Conservation (phyloP, 108 stramenopile genomes). For the Conticribra guillardii region DNA sequence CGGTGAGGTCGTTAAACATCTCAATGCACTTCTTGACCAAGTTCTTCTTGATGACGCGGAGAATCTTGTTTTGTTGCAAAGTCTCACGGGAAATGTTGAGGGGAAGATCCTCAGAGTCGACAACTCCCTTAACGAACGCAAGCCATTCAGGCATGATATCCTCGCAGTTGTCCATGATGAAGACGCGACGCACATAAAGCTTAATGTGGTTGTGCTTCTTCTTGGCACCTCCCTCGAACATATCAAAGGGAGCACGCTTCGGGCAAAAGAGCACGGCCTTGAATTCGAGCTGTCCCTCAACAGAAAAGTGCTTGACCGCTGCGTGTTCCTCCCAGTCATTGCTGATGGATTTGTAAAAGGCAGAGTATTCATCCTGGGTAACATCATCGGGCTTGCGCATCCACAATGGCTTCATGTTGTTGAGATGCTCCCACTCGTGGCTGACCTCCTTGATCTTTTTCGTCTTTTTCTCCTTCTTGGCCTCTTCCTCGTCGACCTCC, state of each 20-base stretch:
- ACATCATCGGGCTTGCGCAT: constrained; percentile 99
- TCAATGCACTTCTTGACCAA: constrained; percentile 99
- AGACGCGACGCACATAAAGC: constrained; percentile 99
- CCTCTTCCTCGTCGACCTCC: constrained; percentile 97
- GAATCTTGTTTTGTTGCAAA: constrained; percentile 99
- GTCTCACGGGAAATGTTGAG: constrained; percentile 99
- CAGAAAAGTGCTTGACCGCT: constrained; percentile 99
- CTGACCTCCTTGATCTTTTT: constrained; percentile 94
- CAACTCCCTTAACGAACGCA: constrained; percentile 98
- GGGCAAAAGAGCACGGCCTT: constrained; percentile 98
- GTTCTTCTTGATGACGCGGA: constrained; percentile 99
- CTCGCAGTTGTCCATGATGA: constrained; percentile 99
- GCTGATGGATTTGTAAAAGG: constrained; percentile 99
- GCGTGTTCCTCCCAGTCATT: constrained; percentile 99
- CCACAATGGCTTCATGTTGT: constrained; percentile 99
- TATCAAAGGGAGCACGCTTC: constrained; percentile 99
- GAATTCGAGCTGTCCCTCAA: constrained; percentile 99
- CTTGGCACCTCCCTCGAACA: constrained; percentile 99
- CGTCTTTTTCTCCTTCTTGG: constrained; percentile 96
- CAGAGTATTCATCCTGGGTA: constrained; percentile 98
- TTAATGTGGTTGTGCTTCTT: constrained; percentile 99
- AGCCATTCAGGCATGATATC: constrained; percentile 99
- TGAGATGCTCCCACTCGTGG: constrained; percentile 99
- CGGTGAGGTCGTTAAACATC: constrained; percentile 98
- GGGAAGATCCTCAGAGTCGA: constrained; percentile 99